A percentile compares a stretch with the other conserved stretches of the same genome.
phyloP scores from a whole-genome alignment of 352 stramenopile species.

The Globisporangium rhizosaccharum region DNA sequence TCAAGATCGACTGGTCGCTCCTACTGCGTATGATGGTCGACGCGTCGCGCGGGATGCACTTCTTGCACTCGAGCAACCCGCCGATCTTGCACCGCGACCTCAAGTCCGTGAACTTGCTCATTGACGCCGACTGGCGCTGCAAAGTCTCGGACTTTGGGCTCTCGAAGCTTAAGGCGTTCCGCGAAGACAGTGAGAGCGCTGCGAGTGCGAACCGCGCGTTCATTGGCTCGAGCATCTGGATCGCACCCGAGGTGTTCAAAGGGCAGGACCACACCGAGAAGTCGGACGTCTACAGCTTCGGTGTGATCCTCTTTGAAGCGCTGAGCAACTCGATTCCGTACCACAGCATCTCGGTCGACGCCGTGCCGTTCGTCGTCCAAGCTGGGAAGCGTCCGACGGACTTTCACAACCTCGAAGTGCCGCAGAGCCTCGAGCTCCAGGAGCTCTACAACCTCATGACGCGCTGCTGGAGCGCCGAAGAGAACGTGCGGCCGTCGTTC shows the following conservation, averaged over 20 bases:
- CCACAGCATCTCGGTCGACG: constrained; percentile 73
- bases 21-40: constrained; percentile 86
- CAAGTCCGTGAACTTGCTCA: constrained; percentile 88
- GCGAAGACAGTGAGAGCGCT: constrained; percentile 42
- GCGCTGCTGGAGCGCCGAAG: constrained; percentile 73
- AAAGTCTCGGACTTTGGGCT: constrained; percentile 90
- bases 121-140: constrained; percentile 84
- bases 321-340: constrained; percentile 63
- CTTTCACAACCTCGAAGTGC: constrained; percentile 56
- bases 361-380: constrained; percentile 77
- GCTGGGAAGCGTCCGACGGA: constrained; percentile 73
- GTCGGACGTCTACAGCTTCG: constrained; percentile 86
- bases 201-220: constrained; percentile 43
- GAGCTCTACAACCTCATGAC: constrained; percentile 66
- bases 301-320: constrained; percentile 76
- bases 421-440: constrained; percentile 45
- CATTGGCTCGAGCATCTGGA: constrained; percentile 88
- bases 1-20: constrained; percentile 84
- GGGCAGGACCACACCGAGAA: constrained; percentile 84
- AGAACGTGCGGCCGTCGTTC: constrained; percentile 71
- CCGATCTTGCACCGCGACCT: constrained; percentile 88
- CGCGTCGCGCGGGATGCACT: constrained; percentile 86
- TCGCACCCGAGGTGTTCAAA: constrained; percentile 88
- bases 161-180: constrained; percentile 78
- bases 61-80: constrained; percentile 85